phyloP scores from a whole-genome alignment of 2,329 filamentous ascomycete species.

The Ophiostoma novo-ulmi region DNA sequence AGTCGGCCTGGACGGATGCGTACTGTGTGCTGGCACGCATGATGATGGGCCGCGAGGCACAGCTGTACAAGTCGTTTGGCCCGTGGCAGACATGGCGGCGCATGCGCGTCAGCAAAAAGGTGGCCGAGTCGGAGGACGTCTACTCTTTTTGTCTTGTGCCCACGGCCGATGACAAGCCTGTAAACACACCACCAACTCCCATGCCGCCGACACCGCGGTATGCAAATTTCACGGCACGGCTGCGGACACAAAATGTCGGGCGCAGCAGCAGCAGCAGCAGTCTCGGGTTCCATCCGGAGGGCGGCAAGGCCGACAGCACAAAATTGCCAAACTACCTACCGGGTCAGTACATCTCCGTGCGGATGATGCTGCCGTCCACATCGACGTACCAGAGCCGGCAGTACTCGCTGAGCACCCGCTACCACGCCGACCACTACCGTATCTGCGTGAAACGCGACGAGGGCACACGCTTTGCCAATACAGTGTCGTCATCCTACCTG shows the following conservation, averaged over 20 bases:
- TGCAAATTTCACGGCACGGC: constrained; percentile 18
- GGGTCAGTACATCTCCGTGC: constrained; percentile 67
- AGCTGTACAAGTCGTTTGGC: constrained; percentile 56
- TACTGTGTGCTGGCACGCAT: constrained; percentile 70
- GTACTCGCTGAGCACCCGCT: constrained; percentile 66
- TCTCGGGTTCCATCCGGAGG: constrained; percentile 28
- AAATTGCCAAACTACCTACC: constrained; percentile 59
- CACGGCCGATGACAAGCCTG: constrained; percentile 20
- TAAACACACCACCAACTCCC: neutral
- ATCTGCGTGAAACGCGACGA: constrained; percentile 66
- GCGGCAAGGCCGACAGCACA: neutral
- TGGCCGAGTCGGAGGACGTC: constrained; percentile 62
- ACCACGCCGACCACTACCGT: constrained; percentile 53
- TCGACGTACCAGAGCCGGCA: constrained; percentile 56
- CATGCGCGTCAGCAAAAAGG: constrained; percentile 61
- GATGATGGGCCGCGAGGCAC: constrained; percentile 61
- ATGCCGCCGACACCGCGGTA: neutral
- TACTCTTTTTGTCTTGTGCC: constrained; percentile 66
- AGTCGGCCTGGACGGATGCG: constrained; percentile 63
- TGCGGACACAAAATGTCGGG: constrained; percentile 19
- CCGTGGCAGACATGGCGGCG: constrained; percentile 62
- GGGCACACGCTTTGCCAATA: constrained; percentile 43
- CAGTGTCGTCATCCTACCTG: constrained; percentile 42
- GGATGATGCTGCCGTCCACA: constrained; percentile 46
- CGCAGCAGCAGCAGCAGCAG: constrained; percentile 8